These are phyloP conservation scores for Dryas alaskensis DNA, from an alignment of 306 rosid species.

Conservation along the genomic window DNA sequence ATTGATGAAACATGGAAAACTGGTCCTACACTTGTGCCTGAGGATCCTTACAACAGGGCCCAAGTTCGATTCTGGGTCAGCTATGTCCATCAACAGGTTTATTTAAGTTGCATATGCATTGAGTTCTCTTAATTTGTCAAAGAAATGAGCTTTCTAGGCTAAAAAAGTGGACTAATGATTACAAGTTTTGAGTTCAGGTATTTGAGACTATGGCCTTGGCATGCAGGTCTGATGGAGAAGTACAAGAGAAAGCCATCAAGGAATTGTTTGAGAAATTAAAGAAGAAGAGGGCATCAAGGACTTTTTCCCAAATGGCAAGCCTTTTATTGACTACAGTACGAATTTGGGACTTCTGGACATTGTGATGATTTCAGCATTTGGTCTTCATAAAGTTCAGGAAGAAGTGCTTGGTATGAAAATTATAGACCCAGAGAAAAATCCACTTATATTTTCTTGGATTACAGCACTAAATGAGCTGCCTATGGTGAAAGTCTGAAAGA, in stretches of 20 bases:
- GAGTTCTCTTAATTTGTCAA: no score
- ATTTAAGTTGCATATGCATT: neutral
- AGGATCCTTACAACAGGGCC: constrained; percentile 12
- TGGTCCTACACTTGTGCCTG: constrained; percentile 20
- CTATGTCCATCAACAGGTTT: constrained; percentile 14
- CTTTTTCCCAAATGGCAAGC: constrained; percentile 1
- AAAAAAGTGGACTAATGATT: no score
- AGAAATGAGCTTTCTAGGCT: no score
- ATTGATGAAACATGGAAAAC: constrained; percentile 29
- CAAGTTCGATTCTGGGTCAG: constrained; percentile 26
- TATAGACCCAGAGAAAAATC: constrained; percentile 11
- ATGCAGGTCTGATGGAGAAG: constrained; percentile 1
- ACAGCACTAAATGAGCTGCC: constrained; percentile 14
- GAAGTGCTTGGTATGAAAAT: constrained; percentile 23
- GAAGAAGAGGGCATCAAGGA: constrained; percentile 12
- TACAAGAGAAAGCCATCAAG: constrained; percentile 15
- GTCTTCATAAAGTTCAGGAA: constrained; percentile 11
- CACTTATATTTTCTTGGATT: constrained; percentile 7
- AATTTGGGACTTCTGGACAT: constrained; percentile 25
- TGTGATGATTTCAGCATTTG: neutral
- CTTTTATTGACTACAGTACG: neutral
- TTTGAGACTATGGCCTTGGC: neutral
- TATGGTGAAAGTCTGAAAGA: constrained; percentile 10
- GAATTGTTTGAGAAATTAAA: constrained; percentile 14
- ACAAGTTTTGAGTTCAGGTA: neutral